Conservation (phyloP, 2,329 filamentous ascomycete species). For the Penicillium sp. region DNA sequence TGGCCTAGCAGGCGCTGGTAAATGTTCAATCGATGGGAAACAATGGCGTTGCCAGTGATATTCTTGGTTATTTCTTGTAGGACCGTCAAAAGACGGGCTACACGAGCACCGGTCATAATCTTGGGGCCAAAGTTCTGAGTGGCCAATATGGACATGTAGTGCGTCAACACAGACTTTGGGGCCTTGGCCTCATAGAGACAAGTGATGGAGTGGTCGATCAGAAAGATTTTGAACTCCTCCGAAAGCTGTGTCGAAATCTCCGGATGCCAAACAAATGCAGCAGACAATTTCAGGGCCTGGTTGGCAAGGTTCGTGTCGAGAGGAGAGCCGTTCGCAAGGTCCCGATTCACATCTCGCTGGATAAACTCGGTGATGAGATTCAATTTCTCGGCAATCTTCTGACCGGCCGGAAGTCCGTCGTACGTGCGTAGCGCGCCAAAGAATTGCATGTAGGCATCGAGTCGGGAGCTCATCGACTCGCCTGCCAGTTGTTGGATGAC, state of each 20-base stretch:
- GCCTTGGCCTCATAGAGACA: constrained; percentile 65
- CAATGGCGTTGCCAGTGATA: constrained; percentile 74
- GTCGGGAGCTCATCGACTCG: constrained; percentile 65
- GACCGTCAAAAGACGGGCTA: constrained; percentile 66
- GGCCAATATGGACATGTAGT: constrained; percentile 75
- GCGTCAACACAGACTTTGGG: constrained; percentile 74
- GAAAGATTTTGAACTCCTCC: constrained; percentile 73
- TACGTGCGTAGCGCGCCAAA: constrained; percentile 74
- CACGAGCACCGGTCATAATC: constrained; percentile 69
- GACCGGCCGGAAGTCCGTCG: constrained; percentile 73
- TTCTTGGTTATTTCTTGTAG: constrained; percentile 71
- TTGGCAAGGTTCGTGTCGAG: constrained; percentile 68
- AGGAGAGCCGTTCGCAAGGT: constrained; percentile 52
- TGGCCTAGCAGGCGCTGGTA: constrained; percentile 76
- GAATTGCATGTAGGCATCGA: constrained; percentile 85
- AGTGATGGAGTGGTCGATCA: constrained; percentile 76
- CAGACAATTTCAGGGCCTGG: constrained; percentile 74
- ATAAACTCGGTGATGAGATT: constrained; percentile 76
- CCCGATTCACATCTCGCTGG: constrained; percentile 70
- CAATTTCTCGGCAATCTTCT: constrained; percentile 73
- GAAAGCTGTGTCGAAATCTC: constrained; percentile 68
- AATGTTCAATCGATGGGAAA: constrained; percentile 71
- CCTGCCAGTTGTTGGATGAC: constrained; percentile 77
- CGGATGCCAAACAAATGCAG: constrained; percentile 71
- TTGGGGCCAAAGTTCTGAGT: constrained; percentile 74